Evolutionary conservation across 345 rosid genomes (phyloP).

Genomic region (Dovyalis caffra): DNA sequence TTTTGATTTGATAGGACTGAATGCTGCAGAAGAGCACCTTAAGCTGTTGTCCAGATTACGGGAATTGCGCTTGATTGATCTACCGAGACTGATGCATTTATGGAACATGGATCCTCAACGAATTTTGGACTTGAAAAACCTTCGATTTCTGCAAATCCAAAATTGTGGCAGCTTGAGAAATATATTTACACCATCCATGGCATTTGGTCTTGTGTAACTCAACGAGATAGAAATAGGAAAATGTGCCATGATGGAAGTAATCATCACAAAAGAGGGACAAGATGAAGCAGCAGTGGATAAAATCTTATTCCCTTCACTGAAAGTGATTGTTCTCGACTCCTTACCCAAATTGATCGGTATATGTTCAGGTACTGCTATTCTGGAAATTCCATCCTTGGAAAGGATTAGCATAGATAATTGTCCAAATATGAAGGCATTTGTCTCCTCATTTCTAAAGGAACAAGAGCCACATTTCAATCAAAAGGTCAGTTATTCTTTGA

Average conservation of each 20-base stretch:
- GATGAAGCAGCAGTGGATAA: not conserved
- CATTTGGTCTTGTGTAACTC: not conserved
- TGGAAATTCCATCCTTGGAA: not conserved
- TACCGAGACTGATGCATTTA: not conserved
- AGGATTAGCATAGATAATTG: not conserved
- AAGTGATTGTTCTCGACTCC: not conserved
- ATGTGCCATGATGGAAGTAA: not conserved
- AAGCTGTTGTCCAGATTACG: too few species aligned
- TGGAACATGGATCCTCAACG: not conserved
- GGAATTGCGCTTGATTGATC: too few species aligned
- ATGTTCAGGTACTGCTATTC: not conserved
- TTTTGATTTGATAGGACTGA: not conserved
- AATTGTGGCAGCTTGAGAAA: slow-evolving; percentile 6
- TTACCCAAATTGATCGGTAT: slow-evolving; percentile 3
- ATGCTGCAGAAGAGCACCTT: not conserved
- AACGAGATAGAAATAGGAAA: not conserved
- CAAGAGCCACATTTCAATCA: too few species aligned
- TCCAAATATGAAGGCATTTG: not conserved
- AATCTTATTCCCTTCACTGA: not conserved
- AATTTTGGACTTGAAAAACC: not conserved
- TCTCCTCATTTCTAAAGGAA: not conserved
- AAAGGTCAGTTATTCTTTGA: too few species aligned
- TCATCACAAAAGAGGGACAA: not conserved
- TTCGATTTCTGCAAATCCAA: not conserved
- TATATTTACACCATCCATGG: too few species aligned